A percentile compares a stretch with the other conserved stretches of the same genome.
Conservation (phyloP, 805 yeast species). For the Grigorovia transvaalensis region DNA sequence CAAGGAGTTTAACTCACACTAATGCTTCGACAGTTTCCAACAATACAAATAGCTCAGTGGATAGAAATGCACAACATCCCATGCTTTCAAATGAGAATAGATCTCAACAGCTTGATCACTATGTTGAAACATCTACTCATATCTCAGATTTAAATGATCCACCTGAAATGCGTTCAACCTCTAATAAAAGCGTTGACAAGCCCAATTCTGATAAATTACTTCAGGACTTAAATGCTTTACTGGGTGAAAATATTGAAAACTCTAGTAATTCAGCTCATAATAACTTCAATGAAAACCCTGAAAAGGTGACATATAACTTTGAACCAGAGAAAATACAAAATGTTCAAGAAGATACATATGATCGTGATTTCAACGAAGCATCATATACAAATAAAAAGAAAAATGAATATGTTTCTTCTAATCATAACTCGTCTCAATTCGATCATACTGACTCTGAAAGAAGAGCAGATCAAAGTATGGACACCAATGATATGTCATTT, state of each 20-base stretch:
- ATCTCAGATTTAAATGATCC: neutral
- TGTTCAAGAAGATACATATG: too few species aligned
- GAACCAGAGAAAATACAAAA: too few species aligned
- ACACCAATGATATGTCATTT: constrained; percentile 19
- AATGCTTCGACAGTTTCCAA: too few species aligned
- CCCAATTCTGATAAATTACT: constrained; percentile 9
- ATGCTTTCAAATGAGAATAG: too few species aligned
- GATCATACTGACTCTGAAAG: neutral
- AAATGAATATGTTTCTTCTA: too few species aligned
- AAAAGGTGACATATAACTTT: too few species aligned
- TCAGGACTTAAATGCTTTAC: constrained; percentile 19
- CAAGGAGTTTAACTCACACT: too few species aligned
- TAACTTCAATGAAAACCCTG: neutral
- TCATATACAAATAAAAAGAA: neutral
- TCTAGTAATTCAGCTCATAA: neutral
- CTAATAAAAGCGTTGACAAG: neutral
- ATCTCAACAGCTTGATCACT: too few species aligned
- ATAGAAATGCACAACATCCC: too few species aligned
- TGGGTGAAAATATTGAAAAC: constrained; percentile 10
- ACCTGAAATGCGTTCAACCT: neutral
- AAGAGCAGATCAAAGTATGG: neutral
- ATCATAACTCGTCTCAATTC: too few species aligned
- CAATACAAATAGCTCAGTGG: too few species aligned
- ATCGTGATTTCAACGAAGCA: neutral
- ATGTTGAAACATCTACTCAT: neutral